Evolutionary conservation across 768 basidiomycete genomes (phyloP), one percentile per base, ranked within the genome.

Genomic region (Pisolithus sp.): DNA sequence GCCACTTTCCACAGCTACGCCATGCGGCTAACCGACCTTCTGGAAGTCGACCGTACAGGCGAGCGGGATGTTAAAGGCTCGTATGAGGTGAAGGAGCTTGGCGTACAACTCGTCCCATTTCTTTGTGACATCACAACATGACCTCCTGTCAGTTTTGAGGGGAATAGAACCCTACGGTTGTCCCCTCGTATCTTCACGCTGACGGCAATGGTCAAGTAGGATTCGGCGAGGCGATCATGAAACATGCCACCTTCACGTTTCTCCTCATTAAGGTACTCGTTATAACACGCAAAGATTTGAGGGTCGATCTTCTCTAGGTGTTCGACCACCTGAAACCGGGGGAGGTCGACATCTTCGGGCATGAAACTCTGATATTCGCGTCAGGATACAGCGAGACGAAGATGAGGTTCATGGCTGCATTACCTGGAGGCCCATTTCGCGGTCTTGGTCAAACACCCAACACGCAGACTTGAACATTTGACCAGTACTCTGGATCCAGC

Each of bases 331-430:
- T 75, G 75, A 30, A 78, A 74, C 2, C 84, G 80, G 20, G 96
- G 93, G n/a, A 98, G 77, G 52, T 95, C 93, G 7, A 88, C 88
- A 52, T 97, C 93, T 61, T 97, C 95, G 0, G 94, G 92, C 2
- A 86, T 92, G 63, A 98, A 99, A 40, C 98, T 91, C 93, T 96
- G 58, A 39, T 9, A 23, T 3, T 36, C 49, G 30, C 47, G 38
- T 44, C 41, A 37, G 23, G 1, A 24, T 23, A 10, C 13, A 37
- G 7, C 37, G 44, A 31, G 7, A 5, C 18, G 7, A 45, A 24
- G 34, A 52, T 8, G 0, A 1, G 12, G 6, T 4, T n/a, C 18
- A 30, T 20, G 50, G 64, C 31, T n/a, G 15, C 40, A 55, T 17
- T 57, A 84, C 94, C 72, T 93, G 77, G 53, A 97, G 85, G 1